Percentiles rank a stretch among this genome's conserved stretches.
These are phyloP conservation scores for Beauveria brongniartii DNA, from an alignment of 2,329 filamentous ascomycete genomes.

Conservation along the genomic window DNA sequence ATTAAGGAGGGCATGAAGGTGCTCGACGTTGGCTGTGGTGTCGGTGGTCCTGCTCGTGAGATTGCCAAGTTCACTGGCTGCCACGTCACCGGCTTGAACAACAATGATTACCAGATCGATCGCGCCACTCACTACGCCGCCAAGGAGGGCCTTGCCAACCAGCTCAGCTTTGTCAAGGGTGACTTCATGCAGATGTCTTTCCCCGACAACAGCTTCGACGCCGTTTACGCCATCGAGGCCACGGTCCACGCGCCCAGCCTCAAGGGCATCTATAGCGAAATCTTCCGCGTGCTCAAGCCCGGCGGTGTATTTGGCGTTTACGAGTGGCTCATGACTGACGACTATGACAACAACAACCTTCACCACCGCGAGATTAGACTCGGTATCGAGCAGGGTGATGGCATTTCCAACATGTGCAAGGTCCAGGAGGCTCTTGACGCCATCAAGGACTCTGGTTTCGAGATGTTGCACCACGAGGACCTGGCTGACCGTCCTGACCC, in stretches of 20 bases:
- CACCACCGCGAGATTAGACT: constrained; percentile 79
- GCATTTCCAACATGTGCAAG: constrained; percentile 90
- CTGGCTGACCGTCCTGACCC: constrained; percentile 44
- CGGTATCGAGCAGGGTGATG: constrained; percentile 85
- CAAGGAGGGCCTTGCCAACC: constrained; percentile 71
- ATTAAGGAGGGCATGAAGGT: constrained; percentile 83
- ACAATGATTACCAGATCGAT: constrained; percentile 79
- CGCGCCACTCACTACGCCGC: constrained; percentile 79
- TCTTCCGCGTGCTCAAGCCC: constrained; percentile 88
- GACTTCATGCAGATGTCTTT: constrained; percentile 83
- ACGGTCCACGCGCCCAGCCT: constrained; percentile 85
- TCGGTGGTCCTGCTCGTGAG: constrained; percentile 89
- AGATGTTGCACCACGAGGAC: constrained; percentile 50
- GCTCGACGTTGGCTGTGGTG: constrained; percentile 92
- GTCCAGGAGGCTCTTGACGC: constrained; percentile 69
- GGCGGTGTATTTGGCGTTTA: constrained; percentile 90
- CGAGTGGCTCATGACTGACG: constrained; percentile 94
- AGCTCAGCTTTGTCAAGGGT: constrained; percentile 83
- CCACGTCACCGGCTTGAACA: constrained; percentile 74
- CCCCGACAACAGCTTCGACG: constrained; percentile 80
- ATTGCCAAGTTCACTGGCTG: constrained; percentile 92
- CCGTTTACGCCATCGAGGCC: constrained; percentile 90
- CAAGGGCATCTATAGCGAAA: constrained; percentile 82
- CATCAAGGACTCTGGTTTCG: constrained; percentile 77
- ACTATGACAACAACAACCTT: constrained; percentile 80